Percentiles rank a stretch among this genome's conserved stretches.
Conservation (phyloP, 2,329 filamentous ascomycete species). For the Paraconiothyrium brasiliense region DNA sequence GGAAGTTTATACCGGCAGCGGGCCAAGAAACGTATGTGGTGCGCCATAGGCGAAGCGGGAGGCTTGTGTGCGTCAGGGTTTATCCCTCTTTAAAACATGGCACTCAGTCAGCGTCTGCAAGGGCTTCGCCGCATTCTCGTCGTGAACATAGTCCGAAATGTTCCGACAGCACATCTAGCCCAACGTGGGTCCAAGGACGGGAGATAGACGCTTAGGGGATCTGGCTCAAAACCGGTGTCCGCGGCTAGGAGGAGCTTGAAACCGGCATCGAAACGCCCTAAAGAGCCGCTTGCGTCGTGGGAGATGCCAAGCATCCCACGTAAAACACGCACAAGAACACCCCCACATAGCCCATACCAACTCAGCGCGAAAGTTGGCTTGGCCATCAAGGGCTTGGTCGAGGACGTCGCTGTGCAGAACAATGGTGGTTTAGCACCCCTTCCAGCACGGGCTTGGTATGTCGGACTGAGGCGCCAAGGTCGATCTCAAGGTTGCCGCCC, state of each 20-base stretch:
- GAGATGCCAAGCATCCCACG: conserved; percentile 43
- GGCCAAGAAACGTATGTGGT: conserved; percentile 5
- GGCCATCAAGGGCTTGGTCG: conserved; percentile 15
- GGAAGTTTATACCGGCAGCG: background rate
- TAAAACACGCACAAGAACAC: conserved; percentile 35
- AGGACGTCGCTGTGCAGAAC: conserved; percentile 9
- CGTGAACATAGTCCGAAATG: conserved; percentile 20
- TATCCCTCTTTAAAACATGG: conserved; percentile 18
- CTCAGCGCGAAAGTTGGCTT: conserved; percentile 14
- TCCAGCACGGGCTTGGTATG: conserved; percentile 16
- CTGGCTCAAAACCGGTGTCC: conserved; percentile 39
- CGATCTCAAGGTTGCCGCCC: conserved; percentile 9
- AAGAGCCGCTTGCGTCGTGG: conserved; percentile 41
- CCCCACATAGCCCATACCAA: conserved; percentile 37
- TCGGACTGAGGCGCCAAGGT: conserved; percentile 2
- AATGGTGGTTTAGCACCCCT: conserved; percentile 15
- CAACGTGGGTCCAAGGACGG: conserved; percentile 27
- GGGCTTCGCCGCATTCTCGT: background rate
- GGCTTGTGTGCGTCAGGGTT: conserved; percentile 24
- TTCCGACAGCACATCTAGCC: conserved; percentile 24
- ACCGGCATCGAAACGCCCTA: conserved; percentile 45
- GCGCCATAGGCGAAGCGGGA: conserved; percentile 17
- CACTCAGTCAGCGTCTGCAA: conserved; percentile 17
- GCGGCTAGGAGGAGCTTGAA: conserved; percentile 39
- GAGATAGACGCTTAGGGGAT: conserved; percentile 32